Conservation (phyloP, 306 rosid species). For the Acacia crassicarpa region DNA sequence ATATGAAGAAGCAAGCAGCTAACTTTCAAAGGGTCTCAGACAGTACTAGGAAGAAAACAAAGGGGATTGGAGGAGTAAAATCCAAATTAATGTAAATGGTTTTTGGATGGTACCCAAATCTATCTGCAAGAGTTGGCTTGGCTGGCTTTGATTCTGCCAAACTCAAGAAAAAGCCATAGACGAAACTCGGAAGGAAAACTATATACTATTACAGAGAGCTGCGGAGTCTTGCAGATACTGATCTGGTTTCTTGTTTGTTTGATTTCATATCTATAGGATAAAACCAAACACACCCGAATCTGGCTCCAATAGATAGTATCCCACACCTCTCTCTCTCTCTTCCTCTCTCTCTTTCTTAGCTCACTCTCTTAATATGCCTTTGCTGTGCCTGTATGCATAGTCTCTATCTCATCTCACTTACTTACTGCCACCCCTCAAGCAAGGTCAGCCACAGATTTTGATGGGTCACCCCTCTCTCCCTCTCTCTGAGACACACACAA, state of each 20-base stretch:
- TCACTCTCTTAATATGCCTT: conserved; percentile 36
- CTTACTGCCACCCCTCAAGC: conserved; percentile 49
- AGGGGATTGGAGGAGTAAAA: conserved; percentile 43
- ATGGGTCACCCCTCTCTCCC: conserved; percentile 62
- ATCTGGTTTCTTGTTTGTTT: conserved; percentile 56
- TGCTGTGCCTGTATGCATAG: conserved; percentile 30
- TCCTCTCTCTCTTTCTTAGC: not conserved
- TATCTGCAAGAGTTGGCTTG: conserved; percentile 33
- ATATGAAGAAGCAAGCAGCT: conserved; percentile 30
- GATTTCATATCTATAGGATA: conserved; percentile 51
- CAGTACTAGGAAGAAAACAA: conserved; percentile 55
- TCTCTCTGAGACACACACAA: conserved; percentile 26
- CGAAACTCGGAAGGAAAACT: conserved; percentile 34
- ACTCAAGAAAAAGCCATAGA: conserved; percentile 67
- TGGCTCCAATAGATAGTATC: not conserved
- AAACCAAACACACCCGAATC: conserved; percentile 45
- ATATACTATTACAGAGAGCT: conserved; percentile 37
- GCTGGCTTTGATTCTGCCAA: conserved; percentile 58
- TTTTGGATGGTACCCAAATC: conserved; percentile 49
- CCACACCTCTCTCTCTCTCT: conserved; percentile 11
- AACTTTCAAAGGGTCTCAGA: conserved; percentile 49
- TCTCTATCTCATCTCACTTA: conserved; percentile 50
- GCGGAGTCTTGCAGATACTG: conserved; percentile 38
- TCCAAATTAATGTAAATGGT: conserved; percentile 48
- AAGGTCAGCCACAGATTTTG: conserved; percentile 69